Conservation (phyloP, 345 rosid genomes). For the Citrus glauca region DNA sequence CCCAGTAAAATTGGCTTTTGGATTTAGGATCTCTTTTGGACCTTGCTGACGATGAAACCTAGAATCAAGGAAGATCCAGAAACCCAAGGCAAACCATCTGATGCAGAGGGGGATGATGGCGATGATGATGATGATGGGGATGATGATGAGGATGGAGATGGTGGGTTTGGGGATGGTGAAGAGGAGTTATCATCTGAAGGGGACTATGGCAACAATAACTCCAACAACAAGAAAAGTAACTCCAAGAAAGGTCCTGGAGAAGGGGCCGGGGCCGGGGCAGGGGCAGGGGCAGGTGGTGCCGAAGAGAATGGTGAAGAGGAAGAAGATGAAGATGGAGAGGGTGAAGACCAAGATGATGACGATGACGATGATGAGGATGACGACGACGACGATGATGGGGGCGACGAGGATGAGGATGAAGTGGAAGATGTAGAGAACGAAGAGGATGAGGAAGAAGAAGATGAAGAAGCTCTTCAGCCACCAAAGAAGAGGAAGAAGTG, state of each 20-base stretch:
- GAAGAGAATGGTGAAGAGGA: constrained; percentile 45
- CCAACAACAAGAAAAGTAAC: constrained; percentile 41
- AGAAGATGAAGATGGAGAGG: constrained; percentile 26
- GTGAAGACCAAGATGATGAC: not conserved
- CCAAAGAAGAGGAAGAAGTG: constrained; percentile 97
- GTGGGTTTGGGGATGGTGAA: constrained; percentile 46
- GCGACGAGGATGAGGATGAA: constrained; percentile 33
- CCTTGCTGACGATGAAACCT: constrained; percentile 18
- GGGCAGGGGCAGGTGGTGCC: constrained; percentile 25
- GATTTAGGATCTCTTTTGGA: constrained; percentile 33
- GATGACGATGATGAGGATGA: constrained; percentile 30
- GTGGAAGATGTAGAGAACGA: constrained; percentile 36
- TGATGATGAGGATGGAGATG: constrained; percentile 35
- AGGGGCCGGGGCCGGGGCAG: constrained; percentile 15
- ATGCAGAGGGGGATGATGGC: constrained; percentile 57
- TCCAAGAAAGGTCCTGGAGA: constrained; percentile 39
- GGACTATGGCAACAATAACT: constrained; percentile 30
- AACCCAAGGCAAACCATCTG: constrained; percentile 35
- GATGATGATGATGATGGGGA: constrained; percentile 22
- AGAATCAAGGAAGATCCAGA: constrained; percentile 29
- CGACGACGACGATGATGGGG: constrained; percentile 29
- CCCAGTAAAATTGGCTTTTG: not conserved
- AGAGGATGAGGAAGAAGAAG: constrained; percentile 70
- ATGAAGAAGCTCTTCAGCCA: constrained; percentile 81
- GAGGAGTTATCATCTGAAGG: constrained; percentile 57